Conservation (phyloP, 495 filamentous ascomycete species). For the Pseudevernia furfuracea region DNA sequence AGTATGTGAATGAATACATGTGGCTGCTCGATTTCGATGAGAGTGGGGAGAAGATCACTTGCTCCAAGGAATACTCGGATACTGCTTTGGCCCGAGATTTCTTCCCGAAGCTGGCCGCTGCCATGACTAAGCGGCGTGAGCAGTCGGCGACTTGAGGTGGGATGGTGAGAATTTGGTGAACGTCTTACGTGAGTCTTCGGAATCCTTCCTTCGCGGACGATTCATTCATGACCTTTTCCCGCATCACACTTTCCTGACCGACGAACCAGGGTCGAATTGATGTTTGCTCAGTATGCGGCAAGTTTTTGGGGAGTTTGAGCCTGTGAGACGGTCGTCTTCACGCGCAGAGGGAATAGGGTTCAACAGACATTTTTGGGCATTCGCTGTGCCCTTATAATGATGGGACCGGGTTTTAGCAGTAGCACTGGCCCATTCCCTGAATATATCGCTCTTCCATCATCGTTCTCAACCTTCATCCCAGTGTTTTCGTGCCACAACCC, state of each 20-base stretch:
- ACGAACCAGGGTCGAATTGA: neutral
- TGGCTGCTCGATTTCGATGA: conserved; percentile 38
- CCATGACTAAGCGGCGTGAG: conserved; percentile 21
- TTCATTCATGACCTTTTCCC: neutral
- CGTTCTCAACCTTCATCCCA: neutral
- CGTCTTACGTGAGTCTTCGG: neutral
- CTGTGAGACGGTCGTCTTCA: neutral
- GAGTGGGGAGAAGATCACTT: conserved; percentile 28
- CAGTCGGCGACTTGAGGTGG: neutral
- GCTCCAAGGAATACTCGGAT: conserved; percentile 35
- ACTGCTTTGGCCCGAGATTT: conserved; percentile 31
- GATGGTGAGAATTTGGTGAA: neutral
- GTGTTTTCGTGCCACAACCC: neutral
- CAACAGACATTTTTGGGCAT: neutral
- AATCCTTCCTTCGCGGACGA: neutral
- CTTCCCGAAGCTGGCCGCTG: conserved; percentile 28
- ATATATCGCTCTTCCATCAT: neutral
- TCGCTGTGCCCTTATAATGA: neutral
- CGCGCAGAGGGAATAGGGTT: neutral
- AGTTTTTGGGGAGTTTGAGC: neutral
- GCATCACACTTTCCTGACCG: neutral
- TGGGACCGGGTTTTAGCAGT: neutral
- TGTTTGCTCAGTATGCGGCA: neutral
- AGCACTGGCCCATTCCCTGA: neutral
- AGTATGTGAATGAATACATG: conserved; percentile 35